These are phyloP conservation scores for Blastomyces emzantsi DNA, from an alignment of 2,329 filamentous ascomycete genomes.

Conservation along the genomic window DNA sequence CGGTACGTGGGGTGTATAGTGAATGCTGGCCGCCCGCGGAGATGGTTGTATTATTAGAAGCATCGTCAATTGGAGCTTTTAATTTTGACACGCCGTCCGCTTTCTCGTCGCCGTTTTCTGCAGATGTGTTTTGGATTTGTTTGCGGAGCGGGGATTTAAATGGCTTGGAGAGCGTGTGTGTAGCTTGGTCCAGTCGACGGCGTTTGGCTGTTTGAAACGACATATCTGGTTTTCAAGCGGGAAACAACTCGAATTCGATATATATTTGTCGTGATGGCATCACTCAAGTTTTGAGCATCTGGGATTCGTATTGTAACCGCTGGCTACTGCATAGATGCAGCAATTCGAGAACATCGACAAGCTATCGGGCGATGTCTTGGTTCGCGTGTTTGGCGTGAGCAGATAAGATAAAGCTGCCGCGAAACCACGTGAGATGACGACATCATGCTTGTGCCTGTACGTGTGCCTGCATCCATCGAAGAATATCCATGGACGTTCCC, in stretches of 20 bases:
- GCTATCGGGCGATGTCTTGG: not conserved
- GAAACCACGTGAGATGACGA: not conserved
- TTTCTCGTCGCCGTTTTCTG: not conserved
- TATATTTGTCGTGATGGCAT: not conserved
- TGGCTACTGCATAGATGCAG: not conserved
- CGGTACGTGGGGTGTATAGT: not conserved
- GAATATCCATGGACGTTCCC: too few relatives aligned
- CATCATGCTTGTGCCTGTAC: not conserved
- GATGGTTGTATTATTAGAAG: not conserved
- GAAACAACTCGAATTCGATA: not conserved
- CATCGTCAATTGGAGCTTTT: not conserved
- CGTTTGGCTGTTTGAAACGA: constrained; percentile 44
- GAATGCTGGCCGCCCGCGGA: not conserved
- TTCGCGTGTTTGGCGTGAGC: not conserved
- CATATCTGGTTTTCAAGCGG: constrained; percentile 13
- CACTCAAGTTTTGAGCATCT: not conserved
- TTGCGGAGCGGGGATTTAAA: constrained; percentile 62
- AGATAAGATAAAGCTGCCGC: not conserved
- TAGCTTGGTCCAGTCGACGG: constrained; percentile 51
- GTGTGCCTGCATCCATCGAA: not conserved
- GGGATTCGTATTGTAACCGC: not conserved
- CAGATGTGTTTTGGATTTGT: constrained; percentile 18
- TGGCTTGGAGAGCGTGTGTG: constrained; percentile 55
- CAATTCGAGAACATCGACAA: not conserved
- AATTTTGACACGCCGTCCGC: not conserved